These are phyloP conservation scores for Gaeumannomyces sp. DNA, from an alignment of 2,329 filamentous ascomycete genomes.

Conservation along the genomic window DNA sequence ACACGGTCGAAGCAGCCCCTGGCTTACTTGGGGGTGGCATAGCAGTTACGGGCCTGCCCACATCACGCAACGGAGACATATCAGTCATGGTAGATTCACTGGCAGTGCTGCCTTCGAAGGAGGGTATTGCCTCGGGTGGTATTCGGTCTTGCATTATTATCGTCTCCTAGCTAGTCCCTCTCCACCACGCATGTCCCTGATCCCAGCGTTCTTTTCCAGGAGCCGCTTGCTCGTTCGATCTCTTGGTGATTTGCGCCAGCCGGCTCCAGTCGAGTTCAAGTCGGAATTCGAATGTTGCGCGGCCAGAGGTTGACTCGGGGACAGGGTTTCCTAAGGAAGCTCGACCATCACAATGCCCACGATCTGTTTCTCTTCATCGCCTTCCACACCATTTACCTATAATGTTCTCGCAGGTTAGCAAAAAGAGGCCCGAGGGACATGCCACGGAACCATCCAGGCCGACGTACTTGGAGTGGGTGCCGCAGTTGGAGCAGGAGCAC, in stretches of 20 bases:
- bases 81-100: no score
- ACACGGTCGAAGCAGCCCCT: background rate
- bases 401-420: background rate
- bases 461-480: slow-evolving; percentile 9
- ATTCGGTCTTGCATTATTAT: background rate
- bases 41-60: background rate
- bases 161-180: background rate
- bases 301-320: background rate
- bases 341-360: background rate
- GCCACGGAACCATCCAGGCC: no score
- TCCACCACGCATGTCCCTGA: background rate
- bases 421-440: background rate
- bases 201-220: no score
- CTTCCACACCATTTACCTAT: background rate
- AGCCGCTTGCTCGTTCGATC: background rate
- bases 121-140: no score
- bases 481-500: slow-evolving; percentile 9
- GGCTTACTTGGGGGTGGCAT: background rate
- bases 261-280: no score
- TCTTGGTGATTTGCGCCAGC: no score
- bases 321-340: background rate
- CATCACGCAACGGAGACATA: background rate
- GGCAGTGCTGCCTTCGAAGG: no score
- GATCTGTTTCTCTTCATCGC: background rate
- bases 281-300: no score